Percentiles rank a stretch among this genome's conserved stretches.
Conservation (phyloP, 768 basidiomycete species). For the Phanerochaete carnosa region DNA sequence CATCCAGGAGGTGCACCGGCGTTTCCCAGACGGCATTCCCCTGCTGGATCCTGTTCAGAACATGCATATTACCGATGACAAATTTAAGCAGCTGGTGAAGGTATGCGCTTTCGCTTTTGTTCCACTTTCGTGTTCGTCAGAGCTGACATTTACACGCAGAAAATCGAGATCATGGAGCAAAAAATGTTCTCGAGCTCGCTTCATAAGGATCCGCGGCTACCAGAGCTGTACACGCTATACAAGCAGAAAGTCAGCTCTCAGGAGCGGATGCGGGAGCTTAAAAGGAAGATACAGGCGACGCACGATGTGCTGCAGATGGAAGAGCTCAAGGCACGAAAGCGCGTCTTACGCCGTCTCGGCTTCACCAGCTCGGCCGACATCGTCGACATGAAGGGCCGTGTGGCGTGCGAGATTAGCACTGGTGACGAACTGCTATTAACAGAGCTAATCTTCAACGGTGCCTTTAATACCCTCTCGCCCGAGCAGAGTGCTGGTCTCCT, state of each 20-base stretch:
- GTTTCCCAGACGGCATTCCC: slow-evolving; percentile 85
- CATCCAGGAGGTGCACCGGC: slow-evolving; percentile 83
- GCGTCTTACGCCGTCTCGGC: slow-evolving; percentile 86
- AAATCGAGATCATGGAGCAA: slow-evolving; percentile 88
- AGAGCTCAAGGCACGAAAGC: slow-evolving; percentile 93
- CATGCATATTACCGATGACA: slow-evolving; percentile 94
- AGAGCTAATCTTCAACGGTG: slow-evolving; percentile 96
- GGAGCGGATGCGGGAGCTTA: slow-evolving; percentile 68
- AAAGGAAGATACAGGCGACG: slow-evolving; percentile 84
- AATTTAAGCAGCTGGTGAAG: slow-evolving; percentile 83
- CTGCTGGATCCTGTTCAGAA: slow-evolving; percentile 90
- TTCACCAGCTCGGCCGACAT: slow-evolving; percentile 90
- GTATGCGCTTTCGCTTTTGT: slow-evolving; percentile 35
- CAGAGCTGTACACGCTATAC: slow-evolving; percentile 79
- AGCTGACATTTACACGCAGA: slow-evolving; percentile 41
- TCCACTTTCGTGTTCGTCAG: not conserved
- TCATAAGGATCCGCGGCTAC: slow-evolving; percentile 73
- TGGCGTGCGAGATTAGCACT: slow-evolving; percentile 97
- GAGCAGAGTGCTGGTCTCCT: slow-evolving; percentile 93
- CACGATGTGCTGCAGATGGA: slow-evolving; percentile 94
- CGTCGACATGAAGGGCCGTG: slow-evolving; percentile 96
- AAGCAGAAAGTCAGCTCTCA: slow-evolving; percentile 70
- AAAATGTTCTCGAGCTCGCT: slow-evolving; percentile 79
- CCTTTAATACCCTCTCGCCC: slow-evolving; percentile 85
- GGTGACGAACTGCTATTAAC: slow-evolving; percentile 96